Percentiles rank a stretch among this genome's conserved stretches.
These are phyloP conservation scores for Aspergillus brunneoviolaceus DNA, from an alignment of 2,329 filamentous ascomycete species.

Conservation along the genomic window DNA sequence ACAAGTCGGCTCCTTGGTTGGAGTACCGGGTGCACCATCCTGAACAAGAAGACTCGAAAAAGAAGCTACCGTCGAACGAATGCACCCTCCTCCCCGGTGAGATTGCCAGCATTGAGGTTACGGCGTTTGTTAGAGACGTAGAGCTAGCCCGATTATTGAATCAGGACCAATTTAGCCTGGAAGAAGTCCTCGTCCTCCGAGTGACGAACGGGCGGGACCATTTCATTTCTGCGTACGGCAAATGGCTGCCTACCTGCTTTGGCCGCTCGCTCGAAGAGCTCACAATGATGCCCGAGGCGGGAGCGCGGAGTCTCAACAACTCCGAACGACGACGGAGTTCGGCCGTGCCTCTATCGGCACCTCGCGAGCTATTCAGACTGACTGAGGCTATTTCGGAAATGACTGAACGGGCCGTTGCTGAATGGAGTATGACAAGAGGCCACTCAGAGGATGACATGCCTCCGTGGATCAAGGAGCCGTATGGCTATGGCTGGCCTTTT, in stretches of 20 bases:
- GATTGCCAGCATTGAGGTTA: conserved; percentile 68
- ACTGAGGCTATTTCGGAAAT: conserved; percentile 73
- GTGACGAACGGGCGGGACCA: conserved; percentile 84
- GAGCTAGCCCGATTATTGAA: conserved; percentile 70
- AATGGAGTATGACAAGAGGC: conserved; percentile 60
- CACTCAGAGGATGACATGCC: conserved; percentile 34
- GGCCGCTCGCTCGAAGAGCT: conserved; percentile 85
- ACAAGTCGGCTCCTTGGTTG: conserved; percentile 65
- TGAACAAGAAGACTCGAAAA: conserved; percentile 28
- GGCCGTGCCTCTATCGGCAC: conserved; percentile 68
- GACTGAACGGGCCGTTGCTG: conserved; percentile 58
- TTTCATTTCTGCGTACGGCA: conserved; percentile 77
- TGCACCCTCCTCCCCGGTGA: conserved; percentile 82
- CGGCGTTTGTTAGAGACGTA: conserved; percentile 64
- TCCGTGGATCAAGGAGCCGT: conserved; percentile 53
- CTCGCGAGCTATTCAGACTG: conserved; percentile 83
- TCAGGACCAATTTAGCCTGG: conserved; percentile 62
- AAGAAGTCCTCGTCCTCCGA: conserved; percentile 84
- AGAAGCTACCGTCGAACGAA: conserved; percentile 38
- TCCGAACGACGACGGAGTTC: conserved; percentile 34
- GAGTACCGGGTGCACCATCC: conserved; percentile 59
- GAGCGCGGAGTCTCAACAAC: conserved; percentile 65
- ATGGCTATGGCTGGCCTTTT: conserved; percentile 59
- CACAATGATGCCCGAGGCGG: conserved; percentile 75
- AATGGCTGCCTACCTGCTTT: conserved; percentile 79